Evolutionary conservation across 306 rosid species (phyloP).

Genomic region (Casuarina glauca): DNA sequence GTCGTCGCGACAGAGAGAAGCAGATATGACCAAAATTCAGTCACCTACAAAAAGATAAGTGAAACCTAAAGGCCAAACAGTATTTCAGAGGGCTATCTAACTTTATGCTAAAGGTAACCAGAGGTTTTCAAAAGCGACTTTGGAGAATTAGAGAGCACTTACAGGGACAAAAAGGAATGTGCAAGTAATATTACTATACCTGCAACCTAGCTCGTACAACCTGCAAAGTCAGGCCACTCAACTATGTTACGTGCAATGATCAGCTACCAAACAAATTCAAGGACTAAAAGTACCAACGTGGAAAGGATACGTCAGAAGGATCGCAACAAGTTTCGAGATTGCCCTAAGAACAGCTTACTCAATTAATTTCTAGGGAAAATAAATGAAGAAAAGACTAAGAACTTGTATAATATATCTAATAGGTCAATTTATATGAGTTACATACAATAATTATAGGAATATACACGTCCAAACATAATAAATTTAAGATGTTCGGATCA

Average conservation of each 20-base stretch:
- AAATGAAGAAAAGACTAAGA: not conserved
- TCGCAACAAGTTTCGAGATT: slow-evolving; percentile 62
- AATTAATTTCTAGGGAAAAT: slow-evolving; percentile 60
- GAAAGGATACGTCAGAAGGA: slow-evolving; percentile 83
- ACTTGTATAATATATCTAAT: not conserved
- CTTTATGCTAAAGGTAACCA: not conserved
- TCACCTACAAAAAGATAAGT: not conserved
- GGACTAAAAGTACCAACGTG: slow-evolving; percentile 52
- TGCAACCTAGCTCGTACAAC: slow-evolving; percentile 57
- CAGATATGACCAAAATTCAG: slow-evolving; percentile 1
- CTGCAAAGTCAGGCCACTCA: slow-evolving; percentile 33
- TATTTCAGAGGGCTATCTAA: not conserved
- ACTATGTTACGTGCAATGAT: slow-evolving; percentile 22
- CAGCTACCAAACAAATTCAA: slow-evolving; percentile 21
- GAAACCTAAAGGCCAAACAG: not conserved
- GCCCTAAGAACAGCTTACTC: slow-evolving; percentile 91
- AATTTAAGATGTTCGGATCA: too few relatives aligned
- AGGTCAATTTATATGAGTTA: slow-evolving; percentile 7
- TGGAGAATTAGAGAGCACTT: not conserved
- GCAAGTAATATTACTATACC: slow-evolving; percentile 23
- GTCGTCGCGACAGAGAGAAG: slow-evolving; percentile 75
- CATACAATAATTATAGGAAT: not conserved
- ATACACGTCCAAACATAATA: too few relatives aligned
- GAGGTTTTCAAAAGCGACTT: not conserved
- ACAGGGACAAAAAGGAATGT: not conserved